Base-by-base conservation (phyloP, 1,284 basidiomycete genomes). In the Psilocybe mexicana region DNA sequence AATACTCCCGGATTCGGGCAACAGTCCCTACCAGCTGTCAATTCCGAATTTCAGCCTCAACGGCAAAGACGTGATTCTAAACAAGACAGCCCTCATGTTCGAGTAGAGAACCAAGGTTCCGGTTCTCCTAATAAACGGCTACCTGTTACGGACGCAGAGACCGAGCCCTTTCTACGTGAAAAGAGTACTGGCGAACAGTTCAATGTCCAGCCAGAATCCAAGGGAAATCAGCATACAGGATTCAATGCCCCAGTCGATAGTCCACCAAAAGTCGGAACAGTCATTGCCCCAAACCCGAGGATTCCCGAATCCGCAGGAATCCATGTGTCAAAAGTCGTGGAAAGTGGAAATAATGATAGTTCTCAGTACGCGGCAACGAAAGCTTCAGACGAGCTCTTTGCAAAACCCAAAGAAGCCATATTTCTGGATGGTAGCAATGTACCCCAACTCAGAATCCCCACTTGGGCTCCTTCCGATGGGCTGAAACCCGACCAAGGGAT, bases 71-170 rank as follows among this genome's bases (percentile, higher is more conserved):
- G 35, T 35, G 43, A 40, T 36, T 33, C 36, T 30, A 42, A 55
- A 36, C 51, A 57, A 38, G 46, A 61, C 11, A 49, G 50, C 26
- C 53, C 53, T 33, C 45, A 25, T 3, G 44, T 40, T 6, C 18
- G 23, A 6, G 10, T 18, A n/a, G 55, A 46, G 10, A 43, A 28
- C 45, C 43, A 43, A 2, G 42, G 12, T 8, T 28, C 48, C 12
- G 33, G 35, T 28, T 43, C 50, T 26, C 33, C 55, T 40, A 18
- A 43, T 10, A 51, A 45, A 36, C 30, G 18, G 8, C 28, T 6
- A 4, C 2, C 42, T 35, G 10, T 33, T 23, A 3, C 28, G 14
- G 10, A 46, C 7, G 2, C 28, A 6, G 30, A 48, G 25, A 24
- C 46, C 3, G 18, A 18, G 18, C 14, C 46, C 46, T 14, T 48